Conservation (phyloP, 1,139 yeast genomes). For the Geotrichum candidum region DNA sequence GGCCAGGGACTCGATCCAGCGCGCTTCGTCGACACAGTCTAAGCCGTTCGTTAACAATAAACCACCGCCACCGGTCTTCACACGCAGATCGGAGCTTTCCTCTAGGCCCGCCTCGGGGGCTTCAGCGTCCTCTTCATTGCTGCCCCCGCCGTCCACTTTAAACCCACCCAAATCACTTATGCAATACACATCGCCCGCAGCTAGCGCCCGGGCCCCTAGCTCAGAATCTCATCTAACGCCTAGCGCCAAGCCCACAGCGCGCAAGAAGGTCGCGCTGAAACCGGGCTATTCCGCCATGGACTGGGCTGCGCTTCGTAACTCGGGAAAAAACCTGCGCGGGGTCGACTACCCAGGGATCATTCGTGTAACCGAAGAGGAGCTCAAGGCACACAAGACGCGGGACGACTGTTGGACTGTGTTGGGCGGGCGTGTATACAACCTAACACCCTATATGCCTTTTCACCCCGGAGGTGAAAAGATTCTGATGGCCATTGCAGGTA, state of each 20-base stretch:
- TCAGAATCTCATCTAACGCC: neutral
- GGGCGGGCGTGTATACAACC: conserved; percentile 74
- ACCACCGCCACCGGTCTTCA: neutral
- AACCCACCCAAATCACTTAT: conserved; percentile 9
- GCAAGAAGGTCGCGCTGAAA: conserved; percentile 51
- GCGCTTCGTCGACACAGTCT: neutral
- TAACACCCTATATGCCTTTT: conserved; percentile 72
- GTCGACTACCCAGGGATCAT: conserved; percentile 32
- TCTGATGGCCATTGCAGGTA: conserved; percentile 73
- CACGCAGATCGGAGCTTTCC: neutral
- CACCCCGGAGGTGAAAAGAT: conserved; percentile 93
- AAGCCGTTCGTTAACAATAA: neutral
- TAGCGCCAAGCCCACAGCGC: conserved; percentile 9
- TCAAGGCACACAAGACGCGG: conserved; percentile 50
- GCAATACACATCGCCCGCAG: conserved; percentile 6
- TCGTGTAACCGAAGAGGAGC: conserved; percentile 53
- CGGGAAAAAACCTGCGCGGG: conserved; percentile 40
- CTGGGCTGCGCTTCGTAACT: conserved; percentile 63
- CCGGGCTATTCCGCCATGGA: conserved; percentile 86
- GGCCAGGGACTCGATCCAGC: conserved; percentile 7
- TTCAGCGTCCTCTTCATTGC: neutral
- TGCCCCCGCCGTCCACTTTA: conserved; percentile 4
- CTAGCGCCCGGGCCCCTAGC: neutral
- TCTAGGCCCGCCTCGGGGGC: neutral
- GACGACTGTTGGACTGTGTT: conserved; percentile 85